These are phyloP conservation scores for Scutellaria minor DNA, from an alignment of 257 asterid genomes.

Conservation along the genomic window DNA sequence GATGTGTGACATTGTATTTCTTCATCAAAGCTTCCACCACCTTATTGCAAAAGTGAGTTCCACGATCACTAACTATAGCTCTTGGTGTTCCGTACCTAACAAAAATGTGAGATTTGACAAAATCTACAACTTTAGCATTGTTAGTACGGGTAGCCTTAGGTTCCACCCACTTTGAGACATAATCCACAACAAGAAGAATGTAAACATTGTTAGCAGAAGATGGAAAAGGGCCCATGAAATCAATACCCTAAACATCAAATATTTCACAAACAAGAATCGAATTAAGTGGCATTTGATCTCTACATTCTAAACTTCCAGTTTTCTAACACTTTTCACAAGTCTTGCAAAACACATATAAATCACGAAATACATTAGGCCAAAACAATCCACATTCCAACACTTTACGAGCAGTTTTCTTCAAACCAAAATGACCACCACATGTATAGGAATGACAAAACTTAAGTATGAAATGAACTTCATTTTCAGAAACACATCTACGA, in stretches of 20 bases:
- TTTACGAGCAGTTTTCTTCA: not conserved
- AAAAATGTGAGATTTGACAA: not conserved
- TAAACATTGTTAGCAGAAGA: not conserved
- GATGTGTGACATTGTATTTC: not conserved
- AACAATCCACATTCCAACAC: not conserved
- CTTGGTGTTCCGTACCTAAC: not conserved
- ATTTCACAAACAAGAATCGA: no score
- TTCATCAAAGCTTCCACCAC: not conserved
- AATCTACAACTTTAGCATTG: conserved; percentile 6
- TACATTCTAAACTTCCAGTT: not conserved
- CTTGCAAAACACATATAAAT: not conserved
- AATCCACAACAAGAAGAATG: not conserved
- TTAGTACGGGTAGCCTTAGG: not conserved
- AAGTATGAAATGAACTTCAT: no score
- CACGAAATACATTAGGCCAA: not conserved
- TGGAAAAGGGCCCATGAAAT: not conserved
- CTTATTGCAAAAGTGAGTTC: not conserved
- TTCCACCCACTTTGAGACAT: no score
- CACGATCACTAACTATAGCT: not conserved
- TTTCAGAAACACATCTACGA: no score
- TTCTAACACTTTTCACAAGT: no score
- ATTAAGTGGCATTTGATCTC: no score
- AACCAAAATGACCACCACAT: not conserved
- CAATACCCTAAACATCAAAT: not conserved
- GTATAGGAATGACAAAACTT: no score